Percentiles rank a stretch among this genome's conserved stretches.
phyloP scores from a whole-genome alignment of 1,284 basidiomycete species.

The Golubevia sp. region DNA sequence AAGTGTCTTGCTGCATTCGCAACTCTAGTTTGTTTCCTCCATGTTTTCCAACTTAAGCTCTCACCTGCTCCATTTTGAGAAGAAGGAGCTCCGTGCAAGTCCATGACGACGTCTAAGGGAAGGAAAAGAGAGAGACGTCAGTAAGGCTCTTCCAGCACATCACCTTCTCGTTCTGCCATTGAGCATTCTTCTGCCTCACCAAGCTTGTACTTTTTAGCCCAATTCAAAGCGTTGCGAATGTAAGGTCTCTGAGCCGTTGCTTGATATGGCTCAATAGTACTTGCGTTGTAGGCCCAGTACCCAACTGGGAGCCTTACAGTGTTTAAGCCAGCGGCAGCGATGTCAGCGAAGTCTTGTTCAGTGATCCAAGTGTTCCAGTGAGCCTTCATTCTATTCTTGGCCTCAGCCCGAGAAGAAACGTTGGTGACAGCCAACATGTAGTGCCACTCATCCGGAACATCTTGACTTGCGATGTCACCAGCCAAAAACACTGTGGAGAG shows the following conservation, averaged over 20 bases:
- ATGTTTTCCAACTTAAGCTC: too few species aligned
- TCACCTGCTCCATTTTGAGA: constrained; percentile 13
- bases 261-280: neutral
- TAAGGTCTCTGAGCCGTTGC: neutral
- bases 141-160: too few species aligned
- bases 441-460: constrained; percentile 10
- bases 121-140: too few species aligned
- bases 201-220: neutral
- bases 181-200: too few species aligned
- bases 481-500: constrained; percentile 7
- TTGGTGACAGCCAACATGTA: constrained; percentile 1
- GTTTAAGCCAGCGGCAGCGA: constrained; percentile 74
- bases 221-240: neutral
- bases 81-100: constrained; percentile 14
- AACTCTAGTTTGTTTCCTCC: too few species aligned
- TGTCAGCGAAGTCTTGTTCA: constrained; percentile 72
- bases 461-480: constrained; percentile 27
- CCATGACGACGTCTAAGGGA: constrained; percentile 13
- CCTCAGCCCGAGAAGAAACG: neutral
- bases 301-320: constrained; percentile 68
- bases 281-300: neutral
- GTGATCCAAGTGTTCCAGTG: constrained; percentile 78
- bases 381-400: neutral
- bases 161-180: too few species aligned
- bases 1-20: too few species aligned